These are phyloP conservation scores for Strobilomyces confusus DNA, from an alignment of 768 basidiomycete species.

Conservation along the genomic window DNA sequence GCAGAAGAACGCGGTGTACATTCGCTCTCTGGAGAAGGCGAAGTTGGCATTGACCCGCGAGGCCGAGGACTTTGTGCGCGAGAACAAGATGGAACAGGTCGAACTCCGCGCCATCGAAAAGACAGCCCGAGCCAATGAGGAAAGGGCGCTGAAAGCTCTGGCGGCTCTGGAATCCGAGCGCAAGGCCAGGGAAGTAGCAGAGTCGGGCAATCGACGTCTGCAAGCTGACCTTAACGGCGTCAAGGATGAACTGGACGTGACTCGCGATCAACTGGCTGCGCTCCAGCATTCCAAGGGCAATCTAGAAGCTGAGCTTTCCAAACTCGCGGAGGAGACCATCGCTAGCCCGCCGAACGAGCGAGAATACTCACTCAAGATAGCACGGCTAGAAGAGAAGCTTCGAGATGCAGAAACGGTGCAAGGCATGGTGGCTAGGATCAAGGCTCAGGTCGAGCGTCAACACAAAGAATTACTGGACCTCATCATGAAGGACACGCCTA, in stretches of 20 bases:
- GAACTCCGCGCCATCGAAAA: conserved; percentile 70
- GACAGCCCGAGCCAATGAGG: conserved; percentile 56
- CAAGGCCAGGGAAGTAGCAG: conserved; percentile 59
- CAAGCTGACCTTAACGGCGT: conserved; percentile 57
- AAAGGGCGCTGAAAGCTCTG: conserved; percentile 51
- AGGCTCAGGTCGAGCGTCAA: conserved; percentile 59
- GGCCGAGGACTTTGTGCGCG: conserved; percentile 74
- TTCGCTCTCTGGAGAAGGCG: conserved; percentile 84
- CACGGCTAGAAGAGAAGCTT: conserved; percentile 58
- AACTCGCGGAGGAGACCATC: conserved; percentile 59
- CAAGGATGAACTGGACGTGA: conserved; percentile 53
- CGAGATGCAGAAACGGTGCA: conserved; percentile 52
- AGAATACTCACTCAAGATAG: conserved; percentile 59
- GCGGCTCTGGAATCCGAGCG: conserved; percentile 66
- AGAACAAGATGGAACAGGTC: conserved; percentile 66
- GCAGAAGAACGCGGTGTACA: conserved; percentile 66
- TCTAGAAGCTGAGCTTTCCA: conserved; percentile 63
- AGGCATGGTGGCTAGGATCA: conserved; percentile 49
- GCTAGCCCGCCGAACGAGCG: conserved; percentile 52
- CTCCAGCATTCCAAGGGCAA: conserved; percentile 61
- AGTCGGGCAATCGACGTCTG: conserved; percentile 55
- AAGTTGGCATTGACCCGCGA: conserved; percentile 71
- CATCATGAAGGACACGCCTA: conserved; percentile 51
- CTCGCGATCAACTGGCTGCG: conserved; percentile 47
- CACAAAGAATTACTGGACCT: conserved; percentile 71